Conservation (phyloP, 352 stramenopile species). For the Pythium folliculosum region DNA sequence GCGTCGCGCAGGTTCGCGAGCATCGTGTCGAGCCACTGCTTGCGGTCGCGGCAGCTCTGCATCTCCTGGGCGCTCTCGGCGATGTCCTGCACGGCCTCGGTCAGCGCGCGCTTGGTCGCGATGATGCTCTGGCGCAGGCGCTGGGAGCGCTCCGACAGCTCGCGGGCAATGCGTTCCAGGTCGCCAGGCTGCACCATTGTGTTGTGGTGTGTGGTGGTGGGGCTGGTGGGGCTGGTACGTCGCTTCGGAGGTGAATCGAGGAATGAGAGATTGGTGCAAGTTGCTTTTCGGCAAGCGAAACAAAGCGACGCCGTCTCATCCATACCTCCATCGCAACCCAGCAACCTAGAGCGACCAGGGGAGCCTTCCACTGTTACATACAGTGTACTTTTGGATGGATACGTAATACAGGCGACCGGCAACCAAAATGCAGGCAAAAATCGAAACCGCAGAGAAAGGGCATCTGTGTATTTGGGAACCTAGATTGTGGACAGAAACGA, state of each 20-base stretch:
- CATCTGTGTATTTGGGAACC: not conserved
- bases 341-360: not conserved
- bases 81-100: constrained; percentile 23
- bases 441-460: constrained; percentile 1
- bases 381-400: not conserved
- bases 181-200: constrained; percentile 20
- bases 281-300: not conserved
- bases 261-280: constrained; percentile 11
- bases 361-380: not conserved
- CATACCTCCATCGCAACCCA: not conserved
- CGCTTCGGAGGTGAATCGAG: constrained; percentile 7
- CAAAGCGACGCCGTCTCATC: not conserved
- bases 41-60: constrained; percentile 19
- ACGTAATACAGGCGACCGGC: not conserved
- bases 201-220: not conserved
- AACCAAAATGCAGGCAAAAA: not conserved
- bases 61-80: constrained; percentile 25
- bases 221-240: no score
- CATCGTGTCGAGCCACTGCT: constrained; percentile 24
- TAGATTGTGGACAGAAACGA: not conserved
- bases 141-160: constrained; percentile 23
- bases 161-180: constrained; percentile 27
- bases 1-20: constrained; percentile 23
- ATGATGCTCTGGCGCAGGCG: constrained; percentile 27
- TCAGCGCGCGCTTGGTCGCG: constrained; percentile 26